Evolutionary conservation across 2,329 filamentous ascomycete species (phyloP).

Genomic region (Ophiocordyceps camponoti-floridani): DNA sequence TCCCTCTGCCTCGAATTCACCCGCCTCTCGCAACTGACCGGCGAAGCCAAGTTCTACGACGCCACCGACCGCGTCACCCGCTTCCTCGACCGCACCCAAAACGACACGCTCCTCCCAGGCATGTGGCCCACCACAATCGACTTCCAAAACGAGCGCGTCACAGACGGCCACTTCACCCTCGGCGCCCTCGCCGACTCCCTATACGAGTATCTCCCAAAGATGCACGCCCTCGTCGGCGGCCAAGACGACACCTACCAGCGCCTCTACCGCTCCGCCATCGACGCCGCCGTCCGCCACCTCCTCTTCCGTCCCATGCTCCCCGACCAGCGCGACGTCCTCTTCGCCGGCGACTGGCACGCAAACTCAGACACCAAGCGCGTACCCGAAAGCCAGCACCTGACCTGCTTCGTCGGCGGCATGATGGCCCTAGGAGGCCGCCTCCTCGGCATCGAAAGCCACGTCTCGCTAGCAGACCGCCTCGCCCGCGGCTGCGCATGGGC

Average conservation of each 20-base stretch:
- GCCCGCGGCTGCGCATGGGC: conserved; percentile 39
- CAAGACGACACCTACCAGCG: conserved; percentile 38
- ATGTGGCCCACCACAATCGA: conserved; percentile 59
- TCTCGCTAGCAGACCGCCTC: conserved; percentile 28
- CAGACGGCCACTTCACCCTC: conserved; percentile 26
- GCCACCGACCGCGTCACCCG: conserved; percentile 57
- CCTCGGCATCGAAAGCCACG: conserved; percentile 29
- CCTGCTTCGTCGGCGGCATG: conserved; percentile 54
- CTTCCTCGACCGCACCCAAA: conserved; percentile 50
- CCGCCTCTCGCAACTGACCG: conserved; percentile 53
- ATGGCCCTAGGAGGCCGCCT: conserved; percentile 45
- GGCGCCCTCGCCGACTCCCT: conserved; percentile 38
- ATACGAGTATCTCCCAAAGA: conserved; percentile 45
- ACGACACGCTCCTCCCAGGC: conserved; percentile 51
- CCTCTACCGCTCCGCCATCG: conserved; percentile 48
- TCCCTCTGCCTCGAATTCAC: conserved; percentile 62
- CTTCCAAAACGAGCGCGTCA: conserved; percentile 32
- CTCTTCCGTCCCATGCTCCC: conserved; percentile 55
- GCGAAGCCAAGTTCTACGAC: conserved; percentile 58
- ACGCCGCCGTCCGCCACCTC: conserved; percentile 41
- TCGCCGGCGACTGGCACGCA: conserved; percentile 13
- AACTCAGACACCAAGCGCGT: conserved; percentile 8
- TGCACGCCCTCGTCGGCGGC: conserved; percentile 49
- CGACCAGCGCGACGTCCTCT: conserved; percentile 40
- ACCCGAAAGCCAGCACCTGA: conserved; percentile 15